These are phyloP conservation scores for Globisporangium takayamanum DNA, from an alignment of 352 stramenopile species.

Conservation along the genomic window DNA sequence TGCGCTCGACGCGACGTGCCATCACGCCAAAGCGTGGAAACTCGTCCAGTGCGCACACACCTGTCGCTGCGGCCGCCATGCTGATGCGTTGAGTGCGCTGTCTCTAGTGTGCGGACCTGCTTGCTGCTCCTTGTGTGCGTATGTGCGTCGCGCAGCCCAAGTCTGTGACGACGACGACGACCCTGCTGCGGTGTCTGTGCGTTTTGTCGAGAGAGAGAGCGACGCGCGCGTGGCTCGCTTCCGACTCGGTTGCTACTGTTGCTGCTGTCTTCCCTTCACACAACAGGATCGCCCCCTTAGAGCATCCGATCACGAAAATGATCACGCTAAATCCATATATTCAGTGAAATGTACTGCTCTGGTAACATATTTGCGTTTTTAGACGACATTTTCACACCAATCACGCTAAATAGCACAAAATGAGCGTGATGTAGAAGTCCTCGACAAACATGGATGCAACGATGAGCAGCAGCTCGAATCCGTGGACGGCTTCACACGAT, in stretches of 20 bases:
- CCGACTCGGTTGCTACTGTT: too few relatives aligned
- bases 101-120: neutral
- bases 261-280: too few relatives aligned
- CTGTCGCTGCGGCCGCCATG: conserved; percentile 8
- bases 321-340: too few relatives aligned
- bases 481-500: conserved; percentile 18
- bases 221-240: too few relatives aligned
- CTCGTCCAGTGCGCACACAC: neutral
- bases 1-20: neutral
- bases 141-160: too few relatives aligned
- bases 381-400: too few relatives aligned
- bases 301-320: too few relatives aligned
- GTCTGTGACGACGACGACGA: neutral
- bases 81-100: neutral
- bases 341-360: too few relatives aligned
- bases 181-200: neutral
- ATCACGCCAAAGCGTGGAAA: conserved; percentile 7
- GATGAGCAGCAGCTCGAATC: conserved; percentile 17
- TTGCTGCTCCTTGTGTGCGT: neutral
- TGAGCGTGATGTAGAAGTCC: too few relatives aligned
- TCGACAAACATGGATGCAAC: neutral
- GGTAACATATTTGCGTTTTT: too few relatives aligned
- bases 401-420: too few relatives aligned
- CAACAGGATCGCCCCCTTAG: too few relatives aligned
- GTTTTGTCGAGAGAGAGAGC: neutral